A percentile compares a stretch with the other conserved stretches of the same genome.
Conservation (phyloP, 345 rosid genomes). For the Noccaea caerulescens region DNA sequence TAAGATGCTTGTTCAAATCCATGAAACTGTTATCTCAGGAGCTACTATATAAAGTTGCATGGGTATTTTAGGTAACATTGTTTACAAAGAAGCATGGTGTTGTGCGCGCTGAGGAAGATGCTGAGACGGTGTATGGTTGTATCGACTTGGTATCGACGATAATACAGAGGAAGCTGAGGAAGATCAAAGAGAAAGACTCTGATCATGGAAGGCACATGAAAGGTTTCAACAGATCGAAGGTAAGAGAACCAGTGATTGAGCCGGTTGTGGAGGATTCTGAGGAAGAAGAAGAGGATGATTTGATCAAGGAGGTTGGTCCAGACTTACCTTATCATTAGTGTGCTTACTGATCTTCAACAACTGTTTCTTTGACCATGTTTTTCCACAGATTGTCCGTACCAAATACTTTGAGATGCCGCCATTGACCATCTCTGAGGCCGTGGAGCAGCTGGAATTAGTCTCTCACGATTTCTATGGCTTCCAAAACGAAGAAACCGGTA, state of each 20-base stretch:
- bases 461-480: conserved; percentile 91
- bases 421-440: conserved; percentile 75
- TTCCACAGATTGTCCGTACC: conserved; percentile 75
- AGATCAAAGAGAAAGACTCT: conserved; percentile 94
- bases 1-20: conserved; percentile 8
- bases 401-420: conserved; percentile 95
- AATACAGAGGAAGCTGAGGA: conserved; percentile 81
- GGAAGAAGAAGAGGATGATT: conserved; percentile 48
- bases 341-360: neutral
- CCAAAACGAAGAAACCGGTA: conserved; percentile 90
- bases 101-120: conserved; percentile 90
- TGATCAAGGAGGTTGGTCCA: conserved; percentile 60
- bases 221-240: conserved; percentile 66
- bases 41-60: conserved; percentile 1
- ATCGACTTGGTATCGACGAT: conserved; percentile 85
- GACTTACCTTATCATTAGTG: neutral
- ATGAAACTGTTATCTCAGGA: conserved; percentile 3
- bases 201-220: conserved; percentile 96
- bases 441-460: conserved; percentile 84
- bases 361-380: neutral
- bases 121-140: conserved; percentile 73
- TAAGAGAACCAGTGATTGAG: conserved; percentile 59
- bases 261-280: conserved; percentile 46
- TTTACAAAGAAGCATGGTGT: conserved; percentile 94
- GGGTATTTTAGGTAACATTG: conserved; percentile 65